Conservation (phyloP, 2,329 filamentous ascomycete species). For the Venturia aucupariae region DNA sequence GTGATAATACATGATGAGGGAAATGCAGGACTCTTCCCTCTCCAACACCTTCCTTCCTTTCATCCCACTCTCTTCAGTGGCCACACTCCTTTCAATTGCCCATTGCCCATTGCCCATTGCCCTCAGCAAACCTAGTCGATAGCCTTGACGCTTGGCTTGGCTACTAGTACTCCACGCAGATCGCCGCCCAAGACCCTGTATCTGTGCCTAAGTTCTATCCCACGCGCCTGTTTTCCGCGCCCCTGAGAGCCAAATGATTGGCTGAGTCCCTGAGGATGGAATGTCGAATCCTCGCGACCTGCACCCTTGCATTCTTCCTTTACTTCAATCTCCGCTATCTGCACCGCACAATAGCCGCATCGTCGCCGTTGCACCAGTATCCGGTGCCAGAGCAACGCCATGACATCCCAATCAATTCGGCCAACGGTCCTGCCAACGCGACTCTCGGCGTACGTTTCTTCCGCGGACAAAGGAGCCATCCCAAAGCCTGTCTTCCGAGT, state of each 20-base stretch:
- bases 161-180: conserved; percentile 3
- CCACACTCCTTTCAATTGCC: not conserved
- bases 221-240: not conserved
- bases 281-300: conserved; percentile 5
- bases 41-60: not conserved
- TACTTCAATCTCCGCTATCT: conserved; percentile 11
- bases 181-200: not conserved
- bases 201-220: not conserved
- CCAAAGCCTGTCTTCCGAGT: not conserved
- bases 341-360: conserved; percentile 1
- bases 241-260: not conserved
- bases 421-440: conserved; percentile 18
- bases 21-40: not conserved
- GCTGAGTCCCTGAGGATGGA: conserved; percentile 9
- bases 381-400: not conserved
- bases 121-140: conserved; percentile 29
- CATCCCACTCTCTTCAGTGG: not conserved
- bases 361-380: not conserved
- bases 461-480: not conserved
- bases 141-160: not conserved
- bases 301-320: conserved; percentile 12
- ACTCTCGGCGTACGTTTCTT: conserved; percentile 18
- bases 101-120: not conserved
- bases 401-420: not conserved
- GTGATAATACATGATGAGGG: not conserved